Conservation (phyloP, 495 filamentous ascomycete genomes). For the Daldinia decipiens region DNA sequence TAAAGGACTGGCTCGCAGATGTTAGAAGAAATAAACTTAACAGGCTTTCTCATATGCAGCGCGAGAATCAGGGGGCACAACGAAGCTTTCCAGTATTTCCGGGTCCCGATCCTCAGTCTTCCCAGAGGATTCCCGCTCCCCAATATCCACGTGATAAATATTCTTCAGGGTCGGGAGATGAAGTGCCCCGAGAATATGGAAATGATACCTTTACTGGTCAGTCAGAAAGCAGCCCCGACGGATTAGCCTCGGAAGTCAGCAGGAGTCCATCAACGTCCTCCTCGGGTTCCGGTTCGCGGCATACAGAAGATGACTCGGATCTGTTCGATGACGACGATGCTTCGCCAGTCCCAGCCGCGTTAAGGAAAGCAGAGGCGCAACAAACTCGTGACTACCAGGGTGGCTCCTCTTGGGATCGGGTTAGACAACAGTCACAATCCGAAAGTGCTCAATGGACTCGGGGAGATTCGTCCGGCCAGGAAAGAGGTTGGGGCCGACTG, state of each 20-base stretch:
- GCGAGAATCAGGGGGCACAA: background rate
- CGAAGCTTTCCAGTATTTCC: background rate
- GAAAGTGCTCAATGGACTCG: conserved; percentile 32
- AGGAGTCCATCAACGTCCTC: conserved; percentile 12
- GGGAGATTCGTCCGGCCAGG: conserved; percentile 47
- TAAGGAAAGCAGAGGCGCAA: conserved; percentile 27
- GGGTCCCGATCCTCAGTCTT: background rate
- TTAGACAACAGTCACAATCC: conserved; percentile 49
- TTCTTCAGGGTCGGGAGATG: conserved; percentile 8
- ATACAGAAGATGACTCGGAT: conserved; percentile 44
- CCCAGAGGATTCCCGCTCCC: too few relatives aligned
- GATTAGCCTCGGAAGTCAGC: background rate
- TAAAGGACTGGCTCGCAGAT: conserved; percentile 19
- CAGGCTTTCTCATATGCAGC: background rate
- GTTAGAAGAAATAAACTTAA: conserved; percentile 3
- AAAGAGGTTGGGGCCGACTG: conserved; percentile 40
- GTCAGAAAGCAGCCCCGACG: background rate
- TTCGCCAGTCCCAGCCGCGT: conserved; percentile 51
- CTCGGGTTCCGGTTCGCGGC: conserved; percentile 1
- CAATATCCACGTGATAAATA: background rate
- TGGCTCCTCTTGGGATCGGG: conserved; percentile 54
- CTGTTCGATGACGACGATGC: conserved; percentile 52
- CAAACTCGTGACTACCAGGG: conserved; percentile 9
- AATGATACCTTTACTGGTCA: conserved; percentile 10
- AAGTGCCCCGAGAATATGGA: conserved; percentile 12